phyloP scores from a whole-genome alignment of 1,284 basidiomycete genomes.

The Mycena sp. region DNA sequence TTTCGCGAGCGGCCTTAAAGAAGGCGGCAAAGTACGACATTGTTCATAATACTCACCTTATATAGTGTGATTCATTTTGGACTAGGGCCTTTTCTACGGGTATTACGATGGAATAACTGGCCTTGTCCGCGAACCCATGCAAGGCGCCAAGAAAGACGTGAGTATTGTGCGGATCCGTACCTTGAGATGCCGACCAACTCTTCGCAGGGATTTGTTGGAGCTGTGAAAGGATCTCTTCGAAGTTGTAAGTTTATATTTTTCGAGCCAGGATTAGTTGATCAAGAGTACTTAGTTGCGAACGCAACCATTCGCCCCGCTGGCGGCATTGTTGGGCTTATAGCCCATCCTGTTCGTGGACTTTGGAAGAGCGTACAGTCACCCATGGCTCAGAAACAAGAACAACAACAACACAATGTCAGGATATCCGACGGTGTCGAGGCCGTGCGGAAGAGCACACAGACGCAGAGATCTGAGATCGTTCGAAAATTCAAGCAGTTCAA shows the following conservation, averaged over 20 bases:
- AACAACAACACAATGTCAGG: constrained; percentile 45
- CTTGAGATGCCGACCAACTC: background rate
- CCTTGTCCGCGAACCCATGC: constrained; percentile 58
- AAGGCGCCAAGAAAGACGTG: constrained; percentile 59
- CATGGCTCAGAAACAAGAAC: constrained; percentile 40
- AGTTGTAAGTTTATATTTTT: constrained; percentile 56
- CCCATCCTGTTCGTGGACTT: constrained; percentile 54
- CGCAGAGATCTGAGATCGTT: constrained; percentile 48
- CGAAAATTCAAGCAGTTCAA: constrained; percentile 49
- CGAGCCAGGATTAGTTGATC: too few species aligned
- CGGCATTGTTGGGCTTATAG: constrained; percentile 54
- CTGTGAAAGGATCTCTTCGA: constrained; percentile 57
- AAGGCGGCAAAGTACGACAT: constrained; percentile 53
- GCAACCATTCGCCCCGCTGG: constrained; percentile 55
- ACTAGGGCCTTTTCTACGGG: constrained; percentile 48
- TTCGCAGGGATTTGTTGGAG: constrained; percentile 53
- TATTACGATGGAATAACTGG: constrained; percentile 65
- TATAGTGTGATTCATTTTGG: background rate
- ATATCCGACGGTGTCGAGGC: constrained; percentile 50
- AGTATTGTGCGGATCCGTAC: background rate
- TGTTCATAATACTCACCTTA: background rate
- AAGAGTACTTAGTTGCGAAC: constrained; percentile 59
- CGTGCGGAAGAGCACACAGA: constrained; percentile 41
- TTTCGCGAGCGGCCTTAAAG: constrained; percentile 54
- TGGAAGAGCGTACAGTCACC: constrained; percentile 48